Base-by-base conservation (phyloP, 805 yeast genomes). In the Yarrowia hollandica region DNA sequence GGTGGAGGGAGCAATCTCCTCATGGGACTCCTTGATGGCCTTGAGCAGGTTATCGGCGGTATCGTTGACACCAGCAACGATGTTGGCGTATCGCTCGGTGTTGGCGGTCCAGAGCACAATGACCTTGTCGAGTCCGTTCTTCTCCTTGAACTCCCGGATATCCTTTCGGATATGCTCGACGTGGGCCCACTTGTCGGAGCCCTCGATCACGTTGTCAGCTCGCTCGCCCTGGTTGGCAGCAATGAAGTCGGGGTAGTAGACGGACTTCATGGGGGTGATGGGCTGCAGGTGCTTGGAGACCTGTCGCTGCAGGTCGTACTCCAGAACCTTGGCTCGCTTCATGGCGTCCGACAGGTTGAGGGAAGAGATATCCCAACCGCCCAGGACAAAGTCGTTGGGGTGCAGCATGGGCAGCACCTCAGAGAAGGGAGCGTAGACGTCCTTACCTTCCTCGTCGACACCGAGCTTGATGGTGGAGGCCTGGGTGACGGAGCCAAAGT, bases 21-120 rank as follows among this genome's bases (percentile, higher is more conserved):
- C 79, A 70, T 91, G 96, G 67, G 88, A 89, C 33, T 71, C 71
- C 75, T 89, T 90, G 72, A 91, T 83, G 16, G 96, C 71, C 54
- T 78, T 74, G 65, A 91, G 65, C 69, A 91, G 76, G 74, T 88
- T 87, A 35, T 87, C 96, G 56, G 90, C 84, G 23, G 92, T 88
- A 72, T 91, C 97, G 70, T 91, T 90, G 64, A 92, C 89, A 61
- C 95, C 94, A 5, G 78, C 76, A 41, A 84, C 74, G 39, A 92
- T 69, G 37, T 87, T 91, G 41, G 95, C 82, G 72, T 86, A 90
- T 71, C 97, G 84, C 77, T 91, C 98, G 60, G 98, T 91, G 77
- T 91, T 92, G 60, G 98, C 98, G 42, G 97, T 90, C 98, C 98
- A 91, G 69, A 91, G 79, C 46, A 92, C 88, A 69, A 91, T 83